These are phyloP conservation scores for Rhodofomes roseus DNA, from an alignment of 1,284 basidiomycete species.

Conservation along the genomic window DNA sequence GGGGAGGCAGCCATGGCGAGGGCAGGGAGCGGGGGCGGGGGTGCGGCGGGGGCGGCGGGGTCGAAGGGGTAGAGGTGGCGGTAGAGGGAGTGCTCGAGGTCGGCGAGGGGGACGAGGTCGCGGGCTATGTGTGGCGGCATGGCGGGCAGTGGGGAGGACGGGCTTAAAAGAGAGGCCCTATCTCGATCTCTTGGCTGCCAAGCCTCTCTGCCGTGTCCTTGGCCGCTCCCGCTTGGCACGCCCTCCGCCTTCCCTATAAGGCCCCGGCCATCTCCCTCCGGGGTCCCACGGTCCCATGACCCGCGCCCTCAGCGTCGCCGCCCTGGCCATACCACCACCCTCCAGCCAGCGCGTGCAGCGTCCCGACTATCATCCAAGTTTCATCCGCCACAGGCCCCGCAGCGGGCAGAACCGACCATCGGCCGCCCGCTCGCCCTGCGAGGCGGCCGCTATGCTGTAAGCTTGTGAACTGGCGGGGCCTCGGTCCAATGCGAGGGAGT, in stretches of 20 bases:
- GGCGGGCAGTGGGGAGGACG: slow-evolving; percentile 12
- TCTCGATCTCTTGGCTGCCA: slow-evolving; percentile 29
- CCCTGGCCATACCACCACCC: too few species aligned
- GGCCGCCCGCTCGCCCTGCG: background rate
- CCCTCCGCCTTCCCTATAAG: slow-evolving; percentile 3
- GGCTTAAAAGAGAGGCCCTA: slow-evolving; percentile 18
- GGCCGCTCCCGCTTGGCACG: slow-evolving; percentile 12
- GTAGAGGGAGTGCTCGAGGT: slow-evolving; percentile 28
- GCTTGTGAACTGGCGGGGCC: background rate
- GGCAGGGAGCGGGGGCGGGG: background rate
- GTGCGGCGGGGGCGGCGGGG: slow-evolving; percentile 9
- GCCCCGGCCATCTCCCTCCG: background rate
- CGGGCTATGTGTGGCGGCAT: slow-evolving; percentile 18
- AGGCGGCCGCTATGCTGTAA: slow-evolving; percentile 2
- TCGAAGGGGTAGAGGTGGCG: slow-evolving; percentile 25
- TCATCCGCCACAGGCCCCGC: background rate
- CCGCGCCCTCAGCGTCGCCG: too few species aligned
- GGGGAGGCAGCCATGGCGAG: slow-evolving; percentile 4
- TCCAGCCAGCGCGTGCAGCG: background rate
- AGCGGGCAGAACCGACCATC: background rate
- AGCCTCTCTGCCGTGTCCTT: slow-evolving; percentile 10
- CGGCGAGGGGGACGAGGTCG: slow-evolving; percentile 28
- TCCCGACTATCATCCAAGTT: background rate
- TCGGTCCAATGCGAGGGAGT: background rate
- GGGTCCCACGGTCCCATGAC: background rate